phyloP scores from a whole-genome alignment of 169 alveolate genomes.

The Cryptosporidium meleagridis region DNA sequence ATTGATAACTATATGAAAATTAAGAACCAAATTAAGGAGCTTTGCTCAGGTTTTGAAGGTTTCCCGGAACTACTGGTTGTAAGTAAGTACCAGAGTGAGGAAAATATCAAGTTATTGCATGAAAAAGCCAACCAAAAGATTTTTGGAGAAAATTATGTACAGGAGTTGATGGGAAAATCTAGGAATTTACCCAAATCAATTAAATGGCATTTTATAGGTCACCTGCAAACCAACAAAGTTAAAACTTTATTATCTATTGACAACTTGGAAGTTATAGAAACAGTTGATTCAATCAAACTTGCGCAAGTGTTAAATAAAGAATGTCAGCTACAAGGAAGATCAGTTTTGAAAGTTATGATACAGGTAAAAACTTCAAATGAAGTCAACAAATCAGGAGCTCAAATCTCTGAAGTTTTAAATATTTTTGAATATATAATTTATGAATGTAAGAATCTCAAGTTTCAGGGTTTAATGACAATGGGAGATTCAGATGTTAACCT shows the following conservation, averaged over 20 bases:
- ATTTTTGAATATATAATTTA: slow-evolving; percentile 80
- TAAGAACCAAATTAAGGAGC: not conserved
- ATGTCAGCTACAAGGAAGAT: slow-evolving; percentile 76
- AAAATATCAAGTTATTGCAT: slow-evolving; percentile 40
- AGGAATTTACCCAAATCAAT: slow-evolving; percentile 86
- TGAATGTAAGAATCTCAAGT: slow-evolving; percentile 82
- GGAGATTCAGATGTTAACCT: slow-evolving; percentile 23
- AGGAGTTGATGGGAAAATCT: slow-evolving; percentile 90
- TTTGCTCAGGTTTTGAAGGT: slow-evolving; percentile 1
- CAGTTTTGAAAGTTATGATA: slow-evolving; percentile 82
- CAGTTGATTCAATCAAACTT: slow-evolving; percentile 89
- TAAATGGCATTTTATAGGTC: slow-evolving; percentile 95
- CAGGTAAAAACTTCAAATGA: slow-evolving; percentile 91
- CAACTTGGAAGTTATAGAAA: slow-evolving; percentile 87
- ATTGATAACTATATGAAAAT: slow-evolving; percentile 16
- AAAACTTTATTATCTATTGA: slow-evolving; percentile 84
- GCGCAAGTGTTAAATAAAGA: slow-evolving; percentile 86
- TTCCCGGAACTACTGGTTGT: slow-evolving; percentile 53
- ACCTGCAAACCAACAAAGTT: slow-evolving; percentile 92
- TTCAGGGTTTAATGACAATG: slow-evolving; percentile 94
- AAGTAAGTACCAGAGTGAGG: slow-evolving; percentile 49
- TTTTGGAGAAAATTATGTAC: slow-evolving; percentile 94
- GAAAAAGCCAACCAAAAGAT: slow-evolving; percentile 84
- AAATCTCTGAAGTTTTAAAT: slow-evolving; percentile 78
- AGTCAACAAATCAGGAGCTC: slow-evolving; percentile 88